Evolutionary conservation across 176 grass and related monocot genomes (phyloP), one percentile per base, ranked within the genome.

Genomic region (Zoysia japonica): DNA sequence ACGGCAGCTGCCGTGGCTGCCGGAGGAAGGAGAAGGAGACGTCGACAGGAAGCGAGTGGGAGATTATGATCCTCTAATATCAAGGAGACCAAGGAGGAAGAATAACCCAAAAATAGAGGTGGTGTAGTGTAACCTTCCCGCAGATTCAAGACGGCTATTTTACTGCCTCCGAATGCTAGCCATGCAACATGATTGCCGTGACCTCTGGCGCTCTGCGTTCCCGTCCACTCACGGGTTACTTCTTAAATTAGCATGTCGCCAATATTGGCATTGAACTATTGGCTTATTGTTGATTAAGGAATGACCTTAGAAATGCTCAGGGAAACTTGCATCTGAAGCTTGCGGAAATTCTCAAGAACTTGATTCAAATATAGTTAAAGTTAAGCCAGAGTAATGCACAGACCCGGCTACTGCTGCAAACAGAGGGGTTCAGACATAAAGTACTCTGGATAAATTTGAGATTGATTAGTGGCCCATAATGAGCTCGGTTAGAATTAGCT

Each of bases 21-120:
- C 63, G 61, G 80, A 88, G 75, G 80, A 87, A 71, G 80, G 66
- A 74, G 41, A 83, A 44, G 75, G 68, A 72, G 70, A 79, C 67
- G 86, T 61, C 71, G 62, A 72, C 69, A 75, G 68, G 53, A 69
- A 60, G 54, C 53, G 46, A 61, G 8, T 2, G 56, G 61, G 69
- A 74, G 52, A 15, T 12, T 54, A 52, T 12, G 69, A 20, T 62
- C 70, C 75, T 73, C 74, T 51, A 50, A 84, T 88, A 84, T 83
- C 75, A 79, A 68, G 75, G 63, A 17, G 53, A 44, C 44, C 53
- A 8, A 62, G 45, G n/a, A 53, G 47, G 19, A 74, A 47, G 38
- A 73, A 50, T 3, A 51, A 12, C n/a, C 86, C 62, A 74, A 88
- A 84, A 79, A 75, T 88, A 88, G 86, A 28, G 28, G 28, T 28